phyloP scores from a whole-genome alignment of 225 moss, liverwort and hornwort species.

The Rhytidiadelphus loreus region DNA sequence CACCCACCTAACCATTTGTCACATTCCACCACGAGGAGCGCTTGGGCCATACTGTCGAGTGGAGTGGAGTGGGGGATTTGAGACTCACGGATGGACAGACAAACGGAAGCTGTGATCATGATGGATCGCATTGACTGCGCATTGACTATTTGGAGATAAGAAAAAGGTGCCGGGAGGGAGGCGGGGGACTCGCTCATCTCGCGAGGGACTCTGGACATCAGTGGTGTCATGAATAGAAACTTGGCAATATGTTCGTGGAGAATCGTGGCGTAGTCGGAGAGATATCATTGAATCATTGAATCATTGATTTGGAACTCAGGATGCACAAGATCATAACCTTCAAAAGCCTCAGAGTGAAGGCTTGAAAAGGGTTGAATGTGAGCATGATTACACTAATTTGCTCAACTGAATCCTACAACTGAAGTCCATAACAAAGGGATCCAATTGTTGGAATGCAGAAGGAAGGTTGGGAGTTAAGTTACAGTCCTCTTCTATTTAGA shows the following conservation, averaged over 20 bases:
- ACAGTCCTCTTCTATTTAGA: neutral
- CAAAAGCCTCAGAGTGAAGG: no score
- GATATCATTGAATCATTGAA: neutral
- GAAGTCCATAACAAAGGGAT: neutral
- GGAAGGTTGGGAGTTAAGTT: neutral
- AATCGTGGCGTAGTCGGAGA: neutral
- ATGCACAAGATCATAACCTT: neutral
- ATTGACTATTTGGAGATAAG: conserved; percentile 6
- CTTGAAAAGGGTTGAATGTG: no score
- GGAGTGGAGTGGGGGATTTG: neutral
- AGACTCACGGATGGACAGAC: neutral
- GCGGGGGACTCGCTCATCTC: rapidly evolving
- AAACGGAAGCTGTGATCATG: neutral
- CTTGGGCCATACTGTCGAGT: neutral
- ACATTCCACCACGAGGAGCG: neutral
- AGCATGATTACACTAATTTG: no score
- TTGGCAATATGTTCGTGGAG: neutral
- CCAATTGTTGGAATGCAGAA: neutral
- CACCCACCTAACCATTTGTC: neutral
- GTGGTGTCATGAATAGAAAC: neutral
- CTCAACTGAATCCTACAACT: neutral
- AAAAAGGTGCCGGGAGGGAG: no score
- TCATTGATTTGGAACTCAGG: neutral
- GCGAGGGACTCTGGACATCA: neutral
- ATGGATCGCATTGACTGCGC: neutral